These are phyloP conservation scores for Xylaria sp. DNA, from an alignment of 2,329 filamentous ascomycete species.

Conservation along the genomic window DNA sequence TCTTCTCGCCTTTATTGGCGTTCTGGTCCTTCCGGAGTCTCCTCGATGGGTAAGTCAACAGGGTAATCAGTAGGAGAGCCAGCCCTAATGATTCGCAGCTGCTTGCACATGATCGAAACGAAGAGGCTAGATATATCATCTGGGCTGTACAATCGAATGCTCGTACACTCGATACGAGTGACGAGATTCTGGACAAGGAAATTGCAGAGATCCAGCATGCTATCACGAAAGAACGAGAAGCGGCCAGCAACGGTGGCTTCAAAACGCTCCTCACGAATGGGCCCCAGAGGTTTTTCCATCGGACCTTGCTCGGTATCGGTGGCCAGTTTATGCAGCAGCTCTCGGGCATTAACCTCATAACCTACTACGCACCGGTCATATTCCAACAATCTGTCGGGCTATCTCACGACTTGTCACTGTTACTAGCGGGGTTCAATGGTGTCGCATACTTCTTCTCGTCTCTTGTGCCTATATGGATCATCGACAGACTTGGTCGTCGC, in stretches of 20 bases:
- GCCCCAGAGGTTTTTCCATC: constrained; percentile 44
- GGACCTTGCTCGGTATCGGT: constrained; percentile 33
- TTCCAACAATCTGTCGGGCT: constrained; percentile 18
- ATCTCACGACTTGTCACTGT: constrained; percentile 15
- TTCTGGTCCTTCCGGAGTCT: constrained; percentile 51
- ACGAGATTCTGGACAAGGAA: not conserved
- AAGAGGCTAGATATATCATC: constrained; percentile 48
- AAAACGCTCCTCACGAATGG: constrained; percentile 54
- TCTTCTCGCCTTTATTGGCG: constrained; percentile 45
- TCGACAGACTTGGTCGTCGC: constrained; percentile 73
- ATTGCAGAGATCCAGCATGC: constrained; percentile 13
- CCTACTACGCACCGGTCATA: constrained; percentile 27
- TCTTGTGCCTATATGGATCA: constrained; percentile 68
- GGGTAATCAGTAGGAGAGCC: not conserved
- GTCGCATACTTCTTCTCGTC: constrained; percentile 62
- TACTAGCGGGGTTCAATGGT: constrained; percentile 16
- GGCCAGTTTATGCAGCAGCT: constrained; percentile 44
- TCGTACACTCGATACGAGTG: not conserved
- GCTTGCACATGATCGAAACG: constrained; percentile 43
- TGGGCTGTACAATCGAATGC: constrained; percentile 39
- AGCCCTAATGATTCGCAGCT: constrained; percentile 1
- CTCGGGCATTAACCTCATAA: constrained; percentile 39
- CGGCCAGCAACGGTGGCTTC: constrained; percentile 1
- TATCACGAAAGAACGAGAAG: constrained; percentile 15
- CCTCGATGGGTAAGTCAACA: constrained; percentile 45